These are phyloP conservation scores for Miamiensis avidus DNA, from an alignment of 169 alveolate genomes.

Conservation along the genomic window DNA sequence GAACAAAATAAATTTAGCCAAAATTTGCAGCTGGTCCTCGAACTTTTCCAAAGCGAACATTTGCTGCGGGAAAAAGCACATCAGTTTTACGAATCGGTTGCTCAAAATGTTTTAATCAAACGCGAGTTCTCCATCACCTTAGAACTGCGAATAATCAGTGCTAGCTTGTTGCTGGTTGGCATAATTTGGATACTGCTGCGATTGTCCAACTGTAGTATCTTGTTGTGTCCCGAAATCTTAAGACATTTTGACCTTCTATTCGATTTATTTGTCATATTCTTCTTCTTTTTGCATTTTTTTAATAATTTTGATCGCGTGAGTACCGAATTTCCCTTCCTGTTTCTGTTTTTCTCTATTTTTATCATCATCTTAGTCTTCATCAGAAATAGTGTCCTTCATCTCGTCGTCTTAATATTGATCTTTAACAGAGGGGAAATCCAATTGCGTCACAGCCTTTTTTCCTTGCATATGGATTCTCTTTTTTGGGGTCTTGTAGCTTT, in stretches of 20 bases:
- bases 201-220: neutral
- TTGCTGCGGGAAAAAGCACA: neutral
- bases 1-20: neutral
- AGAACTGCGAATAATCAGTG: neutral
- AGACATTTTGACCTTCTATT: neutral
- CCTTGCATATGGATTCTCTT: too few relatives aligned
- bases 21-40: neutral
- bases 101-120: too few relatives aligned
- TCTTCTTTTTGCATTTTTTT: neutral
- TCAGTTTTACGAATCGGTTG: neutral
- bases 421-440: too few relatives aligned
- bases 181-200: neutral
- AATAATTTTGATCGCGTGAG: too few relatives aligned
- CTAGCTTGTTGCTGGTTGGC: neutral
- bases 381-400: too few relatives aligned
- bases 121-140: too few relatives aligned
- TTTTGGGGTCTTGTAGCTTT: too few relatives aligned
- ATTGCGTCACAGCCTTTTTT: too few relatives aligned
- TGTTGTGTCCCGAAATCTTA: neutral
- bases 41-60: neutral
- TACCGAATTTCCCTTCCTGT: too few relatives aligned
- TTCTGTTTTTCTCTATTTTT: too few relatives aligned
- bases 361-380: too few relatives aligned
- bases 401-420: too few relatives aligned
- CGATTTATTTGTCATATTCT: neutral